These are phyloP conservation scores for Podospora australis DNA, from an alignment of 495 filamentous ascomycete genomes.

Conservation along the genomic window DNA sequence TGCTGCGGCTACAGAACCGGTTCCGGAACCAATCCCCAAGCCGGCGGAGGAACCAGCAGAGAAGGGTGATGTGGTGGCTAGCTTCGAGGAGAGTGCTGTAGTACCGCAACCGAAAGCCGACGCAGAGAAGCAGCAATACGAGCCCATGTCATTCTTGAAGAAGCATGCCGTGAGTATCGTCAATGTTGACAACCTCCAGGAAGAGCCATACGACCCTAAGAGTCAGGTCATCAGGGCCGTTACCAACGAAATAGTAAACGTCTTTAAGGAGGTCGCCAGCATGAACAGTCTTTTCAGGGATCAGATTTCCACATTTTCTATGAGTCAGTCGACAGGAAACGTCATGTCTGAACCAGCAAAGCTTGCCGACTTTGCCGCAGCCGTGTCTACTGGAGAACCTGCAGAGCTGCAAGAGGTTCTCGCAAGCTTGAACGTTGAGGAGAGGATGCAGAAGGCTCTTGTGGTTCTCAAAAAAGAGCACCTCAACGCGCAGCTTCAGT, in stretches of 20 bases:
- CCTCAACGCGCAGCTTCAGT: conserved; percentile 94
- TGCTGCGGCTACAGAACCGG: conserved; percentile 33
- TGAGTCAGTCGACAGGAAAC: conserved; percentile 89
- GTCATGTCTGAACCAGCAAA: conserved; percentile 91
- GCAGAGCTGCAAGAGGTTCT: conserved; percentile 93
- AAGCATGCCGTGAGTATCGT: conserved; percentile 89
- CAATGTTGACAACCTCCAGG: conserved; percentile 84
- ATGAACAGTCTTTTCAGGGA: conserved; percentile 95
- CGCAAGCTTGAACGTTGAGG: conserved; percentile 78
- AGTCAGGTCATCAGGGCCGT: conserved; percentile 79
- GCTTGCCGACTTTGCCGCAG: conserved; percentile 93
- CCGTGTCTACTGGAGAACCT: conserved; percentile 83
- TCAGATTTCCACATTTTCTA: conserved; percentile 94
- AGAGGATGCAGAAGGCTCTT: conserved; percentile 82
- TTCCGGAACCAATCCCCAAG: conserved; percentile 51
- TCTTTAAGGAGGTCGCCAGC: conserved; percentile 91
- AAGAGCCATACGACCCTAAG: conserved; percentile 86
- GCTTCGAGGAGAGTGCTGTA: conserved; percentile 78
- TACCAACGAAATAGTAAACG: conserved; percentile 95
- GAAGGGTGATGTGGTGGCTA: conserved; percentile 90
- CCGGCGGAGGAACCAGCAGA: conserved; percentile 40
- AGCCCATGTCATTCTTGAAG: conserved; percentile 82
- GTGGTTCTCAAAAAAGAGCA: conserved; percentile 94
- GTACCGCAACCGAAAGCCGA: conserved; percentile 36
- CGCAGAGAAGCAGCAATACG: conserved; percentile 54